phyloP scores from a whole-genome alignment of 768 basidiomycete species.

The Porphyrellus cyaneotinctus region DNA sequence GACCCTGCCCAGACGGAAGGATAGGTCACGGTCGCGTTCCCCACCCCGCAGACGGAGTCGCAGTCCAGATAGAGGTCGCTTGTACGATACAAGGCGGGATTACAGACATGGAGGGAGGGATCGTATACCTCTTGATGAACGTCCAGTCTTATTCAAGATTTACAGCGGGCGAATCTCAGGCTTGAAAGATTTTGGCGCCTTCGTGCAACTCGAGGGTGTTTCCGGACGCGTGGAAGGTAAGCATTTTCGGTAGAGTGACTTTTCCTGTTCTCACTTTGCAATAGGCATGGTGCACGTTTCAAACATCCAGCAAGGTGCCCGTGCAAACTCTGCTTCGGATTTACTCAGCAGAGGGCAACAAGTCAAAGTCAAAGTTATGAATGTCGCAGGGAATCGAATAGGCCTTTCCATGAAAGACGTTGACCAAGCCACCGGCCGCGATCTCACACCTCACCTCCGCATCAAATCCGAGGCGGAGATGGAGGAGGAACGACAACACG shows the following conservation, averaged over 20 bases:
- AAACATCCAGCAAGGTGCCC: conserved; percentile 78
- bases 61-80: conserved; percentile 59
- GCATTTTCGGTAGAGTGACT: conserved; percentile 18
- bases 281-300: conserved; percentile 98
- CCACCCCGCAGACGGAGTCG: conserved; percentile 50
- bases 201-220: conserved; percentile 86
- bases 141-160: conserved; percentile 89
- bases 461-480: conserved; percentile 94
- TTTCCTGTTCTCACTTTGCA: conserved; percentile 4
- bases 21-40: conserved; percentile 41
- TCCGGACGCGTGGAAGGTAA: conserved; percentile 84
- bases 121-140: conserved; percentile 57
- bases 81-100: conserved; percentile 40
- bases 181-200: conserved; percentile 94
- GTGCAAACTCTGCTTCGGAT: conserved; percentile 85
- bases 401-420: conserved; percentile 98
- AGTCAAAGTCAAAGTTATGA: conserved; percentile 97
- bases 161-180: conserved; percentile 84
- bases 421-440: conserved; percentile 84
- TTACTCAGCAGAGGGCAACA: conserved; percentile 77
- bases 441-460: conserved; percentile 90
- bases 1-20: conserved; percentile 54
- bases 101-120: conserved; percentile 39
- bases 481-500: conserved; percentile 67
- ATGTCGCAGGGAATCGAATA: conserved; percentile 74